Conservation (phyloP, 768 basidiomycete species). For the Boletales sp. region DNA sequence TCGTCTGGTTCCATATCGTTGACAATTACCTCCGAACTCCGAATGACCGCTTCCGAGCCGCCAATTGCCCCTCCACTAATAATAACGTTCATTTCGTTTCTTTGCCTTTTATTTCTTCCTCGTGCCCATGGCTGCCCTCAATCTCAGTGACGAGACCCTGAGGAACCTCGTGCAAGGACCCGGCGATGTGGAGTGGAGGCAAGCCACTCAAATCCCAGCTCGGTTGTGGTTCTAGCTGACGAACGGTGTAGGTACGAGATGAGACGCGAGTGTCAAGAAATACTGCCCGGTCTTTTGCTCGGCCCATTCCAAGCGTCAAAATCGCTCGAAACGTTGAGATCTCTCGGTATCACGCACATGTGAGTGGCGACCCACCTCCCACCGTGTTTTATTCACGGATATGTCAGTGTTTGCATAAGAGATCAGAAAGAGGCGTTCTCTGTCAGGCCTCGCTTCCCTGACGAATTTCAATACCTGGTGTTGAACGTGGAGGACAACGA, state of each 20-base stretch:
- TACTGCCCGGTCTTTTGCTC: slow-evolving; percentile 74
- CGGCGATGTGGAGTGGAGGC: slow-evolving; percentile 84
- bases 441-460: slow-evolving; percentile 80
- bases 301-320: slow-evolving; percentile 90
- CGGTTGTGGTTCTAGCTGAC: slow-evolving; percentile 10
- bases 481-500: slow-evolving; percentile 90
- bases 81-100: not conserved
- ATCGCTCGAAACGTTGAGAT: slow-evolving; percentile 62
- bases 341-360: slow-evolving; percentile 81
- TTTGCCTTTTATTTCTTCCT: slow-evolving; percentile 1
- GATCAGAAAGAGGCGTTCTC: slow-evolving; percentile 90
- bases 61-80: slow-evolving; percentile 5
- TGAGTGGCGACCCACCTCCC: slow-evolving; percentile 26
- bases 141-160: slow-evolving; percentile 38
- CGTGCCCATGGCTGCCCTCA: slow-evolving; percentile 18
- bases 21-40: slow-evolving; percentile 24
- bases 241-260: slow-evolving; percentile 72
- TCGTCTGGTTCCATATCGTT: slow-evolving; percentile 48
- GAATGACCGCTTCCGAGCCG: slow-evolving; percentile 18
- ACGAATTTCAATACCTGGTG: slow-evolving; percentile 71
- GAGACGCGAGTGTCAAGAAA: slow-evolving; percentile 93
- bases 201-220: slow-evolving; percentile 13
- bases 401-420: slow-evolving; percentile 75
- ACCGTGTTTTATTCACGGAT: not conserved
- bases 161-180: slow-evolving; percentile 72